Evolutionary conservation across 2,329 filamentous ascomycete species (phyloP), one percentile per base, ranked within the genome.

Genomic region (Leptographium lundbergii): DNA sequence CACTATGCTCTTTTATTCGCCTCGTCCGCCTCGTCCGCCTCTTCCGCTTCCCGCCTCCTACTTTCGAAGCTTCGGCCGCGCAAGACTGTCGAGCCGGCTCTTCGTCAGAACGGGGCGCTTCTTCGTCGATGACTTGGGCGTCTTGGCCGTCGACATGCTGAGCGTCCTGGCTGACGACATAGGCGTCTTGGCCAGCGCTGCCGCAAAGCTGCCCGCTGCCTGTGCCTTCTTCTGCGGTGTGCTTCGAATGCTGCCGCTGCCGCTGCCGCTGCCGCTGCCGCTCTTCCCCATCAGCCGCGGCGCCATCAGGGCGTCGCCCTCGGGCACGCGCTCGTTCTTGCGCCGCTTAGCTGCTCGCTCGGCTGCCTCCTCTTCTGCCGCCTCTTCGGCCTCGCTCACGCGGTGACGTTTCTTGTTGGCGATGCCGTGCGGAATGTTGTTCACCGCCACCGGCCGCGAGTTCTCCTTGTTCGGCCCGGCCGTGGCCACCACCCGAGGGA

Each of bases 361-460:
- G 2, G 68, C 70, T 3, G 72, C 76, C 61, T 78, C 74, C 53
- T 74, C 69, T 56, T 79, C 77, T 0, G 75, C 75, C 39, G 81
- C 77, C 57, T 84, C 81, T 58, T 81, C 80, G 50, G 82, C 81
- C 54, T 76, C 77, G 57, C 71, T 77, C 19, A 77, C 77, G n/a
- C 83, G 77, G 65, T 79, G 77, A 29, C 84, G 80, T 71, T 85
- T 87, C 75, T 87, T 86, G 72, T 82, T 86, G 9, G 74, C 70
- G 71, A 87, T 80, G 22, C 84, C 84, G 64, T 86, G 55, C 9
- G 42, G 27, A 9, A 57, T 57, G 42, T 22, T 57, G 42, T 22
- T 50, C 19, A 77, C 74, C 27, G 53, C 45, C 24, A 67, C 63
- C 6, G 75, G 77, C 1, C 72, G 72, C 52, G 74, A 70, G 65